A percentile compares a stretch with the other conserved stretches of the same genome.
phyloP scores from a whole-genome alignment of 495 filamentous ascomycete species.

The Neurospora sublineolata region DNA sequence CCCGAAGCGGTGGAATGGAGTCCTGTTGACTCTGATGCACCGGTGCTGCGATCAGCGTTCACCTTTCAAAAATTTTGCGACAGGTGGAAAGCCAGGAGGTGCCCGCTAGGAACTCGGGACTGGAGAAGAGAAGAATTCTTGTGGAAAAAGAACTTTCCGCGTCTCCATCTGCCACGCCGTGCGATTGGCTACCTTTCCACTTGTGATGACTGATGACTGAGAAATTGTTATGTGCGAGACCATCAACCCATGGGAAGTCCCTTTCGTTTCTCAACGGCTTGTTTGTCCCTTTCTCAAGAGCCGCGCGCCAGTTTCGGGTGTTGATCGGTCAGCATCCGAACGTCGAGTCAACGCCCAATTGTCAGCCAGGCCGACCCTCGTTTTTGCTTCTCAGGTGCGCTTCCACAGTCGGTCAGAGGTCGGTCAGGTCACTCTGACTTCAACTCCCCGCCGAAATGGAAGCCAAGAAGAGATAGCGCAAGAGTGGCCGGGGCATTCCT shows the following conservation, averaged over 20 bases:
- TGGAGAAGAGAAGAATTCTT: background rate
- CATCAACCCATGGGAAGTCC: background rate
- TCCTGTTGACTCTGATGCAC: background rate
- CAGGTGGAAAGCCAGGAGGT: background rate
- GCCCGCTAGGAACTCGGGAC: background rate
- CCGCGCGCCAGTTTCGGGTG: background rate
- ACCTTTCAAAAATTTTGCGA: background rate
- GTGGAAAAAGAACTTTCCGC: background rate
- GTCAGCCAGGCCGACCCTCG: background rate
- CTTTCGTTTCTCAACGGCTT: background rate
- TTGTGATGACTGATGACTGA: background rate
- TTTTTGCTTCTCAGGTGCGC: background rate
- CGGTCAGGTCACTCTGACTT: background rate
- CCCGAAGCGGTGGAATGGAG: background rate
- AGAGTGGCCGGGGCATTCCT: background rate
- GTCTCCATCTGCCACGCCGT: background rate
- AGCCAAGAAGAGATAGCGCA: background rate
- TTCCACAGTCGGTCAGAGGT: background rate
- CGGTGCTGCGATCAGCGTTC: background rate
- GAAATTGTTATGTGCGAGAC: background rate
- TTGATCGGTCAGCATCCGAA: background rate
- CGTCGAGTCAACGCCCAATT: background rate
- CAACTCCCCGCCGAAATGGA: background rate
- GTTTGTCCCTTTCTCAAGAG: background rate
- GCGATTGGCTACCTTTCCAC: background rate